Percentiles rank a stretch among this genome's conserved stretches.
Conservation (phyloP, 192 early-diverging fungal genomes). For the Allomyces arbusculus region DNA sequence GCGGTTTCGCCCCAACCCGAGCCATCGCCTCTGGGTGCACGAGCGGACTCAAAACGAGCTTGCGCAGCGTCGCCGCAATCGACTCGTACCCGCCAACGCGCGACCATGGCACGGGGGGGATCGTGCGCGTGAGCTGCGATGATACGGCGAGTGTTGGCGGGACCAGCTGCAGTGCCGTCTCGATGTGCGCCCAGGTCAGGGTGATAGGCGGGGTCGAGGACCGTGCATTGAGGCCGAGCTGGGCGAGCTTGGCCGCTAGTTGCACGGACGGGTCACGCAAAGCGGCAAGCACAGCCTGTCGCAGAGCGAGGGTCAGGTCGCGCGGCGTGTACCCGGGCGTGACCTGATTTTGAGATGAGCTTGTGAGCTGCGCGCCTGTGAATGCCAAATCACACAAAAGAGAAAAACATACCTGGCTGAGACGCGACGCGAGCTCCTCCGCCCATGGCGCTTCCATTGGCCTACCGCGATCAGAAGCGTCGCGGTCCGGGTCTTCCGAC, state of each 20-base stretch:
- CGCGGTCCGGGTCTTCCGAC: too few relatives aligned
- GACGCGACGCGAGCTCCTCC: too few relatives aligned
- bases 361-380: not conserved
- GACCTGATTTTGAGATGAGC: conserved; percentile 8
- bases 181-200: conserved; percentile 18
- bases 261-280: not conserved
- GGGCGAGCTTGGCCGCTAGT: not conserved
- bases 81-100: conserved; percentile 53
- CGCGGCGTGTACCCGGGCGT: conserved; percentile 38
- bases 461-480: too few relatives aligned
- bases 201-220: conserved; percentile 13
- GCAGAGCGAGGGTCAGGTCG: conserved; percentile 22
- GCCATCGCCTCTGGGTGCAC: conserved; percentile 27
- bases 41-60: conserved; percentile 35
- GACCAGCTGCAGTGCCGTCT: conserved; percentile 24
- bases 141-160: conserved; percentile 37
- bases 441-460: too few relatives aligned
- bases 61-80: conserved; percentile 34
- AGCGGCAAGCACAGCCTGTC: conserved; percentile 14
- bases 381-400: too few relatives aligned
- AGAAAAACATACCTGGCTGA: too few relatives aligned
- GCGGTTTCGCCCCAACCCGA: conserved; percentile 45
- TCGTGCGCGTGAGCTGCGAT: conserved; percentile 33
- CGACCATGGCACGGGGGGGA: conserved; percentile 26
- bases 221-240: not conserved